These are phyloP conservation scores for Globisporangium cystogenes DNA, from an alignment of 352 stramenopile species.

Conservation along the genomic window DNA sequence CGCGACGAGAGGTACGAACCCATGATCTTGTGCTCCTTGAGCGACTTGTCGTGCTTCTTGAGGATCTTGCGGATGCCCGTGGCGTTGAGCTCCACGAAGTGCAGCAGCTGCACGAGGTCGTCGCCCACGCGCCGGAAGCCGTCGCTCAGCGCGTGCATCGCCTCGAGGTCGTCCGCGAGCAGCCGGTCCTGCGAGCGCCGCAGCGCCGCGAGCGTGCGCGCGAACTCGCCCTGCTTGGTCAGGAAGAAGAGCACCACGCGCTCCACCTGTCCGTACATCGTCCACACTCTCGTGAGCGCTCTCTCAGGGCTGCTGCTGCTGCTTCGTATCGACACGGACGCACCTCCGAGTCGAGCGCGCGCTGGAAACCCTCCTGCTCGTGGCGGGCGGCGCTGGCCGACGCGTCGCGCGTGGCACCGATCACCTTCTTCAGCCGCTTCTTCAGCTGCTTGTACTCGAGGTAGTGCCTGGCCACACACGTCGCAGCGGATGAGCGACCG, in stretches of 20 bases:
- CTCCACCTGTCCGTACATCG: conserved; percentile 33
- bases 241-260: conserved; percentile 85
- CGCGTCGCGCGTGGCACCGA: conserved; percentile 37
- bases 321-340: background rate
- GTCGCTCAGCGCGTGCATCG: conserved; percentile 67
- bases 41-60: conserved; percentile 87
- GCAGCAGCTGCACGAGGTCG: conserved; percentile 73
- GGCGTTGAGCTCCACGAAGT: conserved; percentile 85
- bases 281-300: no score
- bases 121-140: conserved; percentile 69
- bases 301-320: no score
- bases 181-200: conserved; percentile 44
- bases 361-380: conserved; percentile 66
- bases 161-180: conserved; percentile 36
- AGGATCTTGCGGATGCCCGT: conserved; percentile 87
- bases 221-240: conserved; percentile 80
- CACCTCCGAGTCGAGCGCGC: conserved; percentile 72
- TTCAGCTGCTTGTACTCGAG: conserved; percentile 90
- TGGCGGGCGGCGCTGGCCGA: conserved; percentile 14
- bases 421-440: conserved; percentile 78
- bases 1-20: conserved; percentile 77
- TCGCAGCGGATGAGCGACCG: background rate
- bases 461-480: conserved; percentile 52
- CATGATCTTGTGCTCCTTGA: conserved; percentile 85
- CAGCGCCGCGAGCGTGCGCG: conserved; percentile 49